Evolutionary conservation across 78 protist species (phyloP).

Genomic region (Guillardia theta): DNA sequence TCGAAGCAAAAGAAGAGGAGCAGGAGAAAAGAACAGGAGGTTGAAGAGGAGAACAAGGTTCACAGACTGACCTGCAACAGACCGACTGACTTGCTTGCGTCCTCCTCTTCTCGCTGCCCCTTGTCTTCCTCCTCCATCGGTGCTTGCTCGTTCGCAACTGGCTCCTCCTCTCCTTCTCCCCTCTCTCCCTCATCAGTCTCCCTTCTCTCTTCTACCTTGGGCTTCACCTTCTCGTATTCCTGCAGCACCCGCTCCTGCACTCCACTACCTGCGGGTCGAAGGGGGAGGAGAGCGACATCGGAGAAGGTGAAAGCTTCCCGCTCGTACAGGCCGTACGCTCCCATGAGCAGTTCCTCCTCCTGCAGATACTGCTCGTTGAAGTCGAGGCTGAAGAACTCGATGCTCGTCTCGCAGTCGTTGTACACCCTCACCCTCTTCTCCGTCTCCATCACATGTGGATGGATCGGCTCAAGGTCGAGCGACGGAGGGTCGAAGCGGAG

Average conservation of each 20-base stretch:
- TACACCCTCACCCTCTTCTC: not conserved
- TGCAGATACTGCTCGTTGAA: slow-evolving; percentile 46
- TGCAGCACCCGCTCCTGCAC: slow-evolving; percentile 46
- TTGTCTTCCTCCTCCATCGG: not conserved
- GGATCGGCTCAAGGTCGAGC: slow-evolving; percentile 45
- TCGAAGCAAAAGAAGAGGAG: too few species aligned
- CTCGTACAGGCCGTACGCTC: not conserved
- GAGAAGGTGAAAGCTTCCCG: not conserved
- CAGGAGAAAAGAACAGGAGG: too few species aligned
- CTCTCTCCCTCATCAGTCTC: not conserved
- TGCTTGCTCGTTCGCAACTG: not conserved
- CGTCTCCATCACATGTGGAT: slow-evolving; percentile 38
- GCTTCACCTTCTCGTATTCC: not conserved
- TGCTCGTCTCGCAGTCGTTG: slow-evolving; percentile 40
- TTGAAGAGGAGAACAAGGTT: not conserved
- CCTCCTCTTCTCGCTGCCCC: not conserved
- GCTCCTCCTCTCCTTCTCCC: not conserved
- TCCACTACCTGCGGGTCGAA: not conserved
- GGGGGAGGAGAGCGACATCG: not conserved
- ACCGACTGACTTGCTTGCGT: not conserved
- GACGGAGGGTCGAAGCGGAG: not conserved
- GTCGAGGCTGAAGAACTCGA: slow-evolving; percentile 54
- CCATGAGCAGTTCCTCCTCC: slow-evolving; percentile 55
- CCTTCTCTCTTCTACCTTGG: not conserved
- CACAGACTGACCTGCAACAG: too few species aligned